Base-by-base conservation (phyloP, 805 yeast species). In the Saccharomycopsis amapae region DNA sequence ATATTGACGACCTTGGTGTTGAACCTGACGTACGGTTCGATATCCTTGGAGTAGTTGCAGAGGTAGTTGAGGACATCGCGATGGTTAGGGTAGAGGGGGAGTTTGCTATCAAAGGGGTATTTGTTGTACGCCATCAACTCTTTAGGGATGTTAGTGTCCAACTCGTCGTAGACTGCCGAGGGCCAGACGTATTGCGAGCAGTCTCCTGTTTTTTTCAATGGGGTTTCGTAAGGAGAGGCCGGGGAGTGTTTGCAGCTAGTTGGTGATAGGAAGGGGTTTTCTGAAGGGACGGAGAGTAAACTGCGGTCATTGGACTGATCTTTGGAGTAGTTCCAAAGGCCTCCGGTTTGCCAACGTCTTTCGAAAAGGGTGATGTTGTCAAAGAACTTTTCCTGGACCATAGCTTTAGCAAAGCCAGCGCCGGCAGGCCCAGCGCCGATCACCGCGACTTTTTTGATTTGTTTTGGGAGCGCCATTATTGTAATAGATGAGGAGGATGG, bases 381-480 rank as follows among this genome's bases (percentile, higher is more conserved):
- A 52, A 73, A 72, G 2, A 63, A 58, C 1, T 61, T 56, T 53
- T 80, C 88, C 7, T 67, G 71, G 5, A 73, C 52, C 9, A 85
- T 65, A 0, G 88, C 85, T 48, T 79, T 76, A 0, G 85, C 78
- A 2, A 75, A 65, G 0, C 80, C 85, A 18, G 81, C 62, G 0
- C 90, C 94, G 37, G 76, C 71, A 0, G 93, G 89, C 0, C 94
- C 95, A 2, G 77, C 88, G 2, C 95, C 95, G 20, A 85, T 69
- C 6, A 85, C 73, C 0, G 86, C 87, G 3, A 84, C 67, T 26
- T 62, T 58, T 42, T 62, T 60, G 12, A 39, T 39, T 25, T 18
- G 13, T 39, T 39, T 39, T 13, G 22, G 7, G 15, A 17, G 6
- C 22, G 31, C 37, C 10, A 12, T 12, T 33, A n/a, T n/a, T n/a